Conservation (phyloP, 176 grass and related monocot genomes). For the Triticum turgidum region DNA sequence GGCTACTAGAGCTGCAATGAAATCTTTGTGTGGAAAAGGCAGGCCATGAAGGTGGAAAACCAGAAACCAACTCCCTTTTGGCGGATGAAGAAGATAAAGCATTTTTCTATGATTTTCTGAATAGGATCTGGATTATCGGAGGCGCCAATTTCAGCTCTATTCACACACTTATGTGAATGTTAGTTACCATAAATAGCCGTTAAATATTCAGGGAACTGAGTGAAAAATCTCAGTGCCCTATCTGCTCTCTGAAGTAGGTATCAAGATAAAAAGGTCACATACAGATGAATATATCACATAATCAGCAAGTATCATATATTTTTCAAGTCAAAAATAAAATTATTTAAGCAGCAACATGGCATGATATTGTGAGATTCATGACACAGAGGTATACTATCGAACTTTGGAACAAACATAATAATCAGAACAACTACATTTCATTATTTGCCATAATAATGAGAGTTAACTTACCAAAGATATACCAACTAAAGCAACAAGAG, state of each 20-base stretch:
- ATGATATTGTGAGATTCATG: constrained; percentile 7
- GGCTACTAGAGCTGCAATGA: constrained; percentile 7
- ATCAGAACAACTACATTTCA: constrained; percentile 6
- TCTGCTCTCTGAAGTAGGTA: constrained; percentile 8
- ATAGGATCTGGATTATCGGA: constrained; percentile 18
- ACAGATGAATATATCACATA: constrained; percentile 7
- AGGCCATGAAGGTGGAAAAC: background rate
- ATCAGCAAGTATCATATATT: background rate
- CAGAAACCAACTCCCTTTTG: constrained; percentile 7
- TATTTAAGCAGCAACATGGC: constrained; percentile 19
- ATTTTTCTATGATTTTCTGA: background rate
- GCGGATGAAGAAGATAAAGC: background rate
- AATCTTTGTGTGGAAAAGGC: background rate
- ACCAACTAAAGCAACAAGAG: constrained; percentile 52
- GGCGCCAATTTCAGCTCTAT: background rate
- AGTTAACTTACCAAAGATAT: constrained; percentile 68
- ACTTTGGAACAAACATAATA: constrained; percentile 18
- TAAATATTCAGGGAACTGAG: background rate
- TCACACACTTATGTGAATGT: background rate
- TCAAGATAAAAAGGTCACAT: background rate
- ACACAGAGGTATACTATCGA: background rate
- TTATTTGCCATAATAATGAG: background rate
- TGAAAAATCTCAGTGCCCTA: background rate
- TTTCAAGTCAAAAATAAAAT: constrained; percentile 3
- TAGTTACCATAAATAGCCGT: background rate